phyloP scores from a whole-genome alignment of 176 grass and related monocot genomes.

The Carex myosuroides region DNA sequence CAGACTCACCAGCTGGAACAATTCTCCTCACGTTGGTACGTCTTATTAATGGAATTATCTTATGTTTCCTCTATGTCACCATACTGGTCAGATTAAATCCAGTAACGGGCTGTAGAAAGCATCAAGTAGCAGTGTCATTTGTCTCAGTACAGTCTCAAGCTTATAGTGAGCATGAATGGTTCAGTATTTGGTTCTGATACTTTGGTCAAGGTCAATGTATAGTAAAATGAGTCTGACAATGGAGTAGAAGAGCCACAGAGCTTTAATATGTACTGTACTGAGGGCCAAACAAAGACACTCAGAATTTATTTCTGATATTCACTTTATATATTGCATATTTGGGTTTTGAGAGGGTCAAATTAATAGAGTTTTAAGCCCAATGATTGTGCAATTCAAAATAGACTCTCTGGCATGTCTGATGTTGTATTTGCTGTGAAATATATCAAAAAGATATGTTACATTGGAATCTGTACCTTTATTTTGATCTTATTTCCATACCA shows the following conservation, averaged over 20 bases:
- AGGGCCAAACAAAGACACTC: neutral
- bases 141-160: neutral
- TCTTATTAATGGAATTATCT: constrained; percentile 18
- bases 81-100: constrained; percentile 14
- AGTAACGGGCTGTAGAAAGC: neutral
- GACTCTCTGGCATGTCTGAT: neutral
- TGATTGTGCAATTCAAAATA: neutral
- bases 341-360: neutral
- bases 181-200: neutral
- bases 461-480: neutral
- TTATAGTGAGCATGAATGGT: neutral
- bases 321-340: neutral
- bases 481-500: neutral
- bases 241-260: neutral
- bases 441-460: neutral
- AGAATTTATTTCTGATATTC: neutral
- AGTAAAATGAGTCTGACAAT: neutral
- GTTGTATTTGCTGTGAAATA: neutral
- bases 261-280: neutral
- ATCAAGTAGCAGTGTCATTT: neutral
- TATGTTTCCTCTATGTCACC: neutral
- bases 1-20: constrained; percentile 66
- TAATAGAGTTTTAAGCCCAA: neutral
- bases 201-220: neutral
- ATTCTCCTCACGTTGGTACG: constrained; percentile 80